Base-by-base conservation (phyloP, 2,329 filamentous ascomycete species). In the Fusarium bactridioides region DNA sequence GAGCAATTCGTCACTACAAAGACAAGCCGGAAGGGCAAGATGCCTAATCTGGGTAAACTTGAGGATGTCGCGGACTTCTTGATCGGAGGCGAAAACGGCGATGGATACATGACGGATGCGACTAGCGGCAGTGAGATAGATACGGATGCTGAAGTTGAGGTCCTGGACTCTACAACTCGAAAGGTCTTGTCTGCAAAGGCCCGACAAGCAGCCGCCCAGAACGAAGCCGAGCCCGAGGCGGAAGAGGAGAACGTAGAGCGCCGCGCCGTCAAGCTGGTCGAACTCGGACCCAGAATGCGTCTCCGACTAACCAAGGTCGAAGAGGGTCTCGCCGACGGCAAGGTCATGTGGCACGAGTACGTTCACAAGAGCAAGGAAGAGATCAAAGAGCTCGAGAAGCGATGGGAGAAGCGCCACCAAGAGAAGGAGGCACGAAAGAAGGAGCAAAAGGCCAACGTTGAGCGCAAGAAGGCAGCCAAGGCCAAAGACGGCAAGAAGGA, bases 291-390 rank as follows among this genome's bases (percentile, higher is more conserved):
- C 3, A 90, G 96, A 60, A 92, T 99, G 92, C 92, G 90, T 68
- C 84, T 99, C 44, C 90, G 95, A 37, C 86, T 99, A 83, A 95
- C 94, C 61, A 99, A 99, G 84, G 95, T 99, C 9, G 96, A 99
- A 79, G 96, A 99, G 76, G 96, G 95, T 4, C 83, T 98, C 11
- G 98, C 94, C 77, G 88, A 89, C 31, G 96, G 96, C 55, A 96
- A 94, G 80, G 89, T 97, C 63, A 93, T 99, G 93, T 99, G 96
- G 96, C 96, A 99, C 81, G 94, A 98, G 80, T 97, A 94, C 79
- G 91, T 98, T 59, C 89, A 92, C 79, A 99, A 99, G 87, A 90
- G 90, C 11, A 90, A 90, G 75, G 88, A 89, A 23, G 95, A 99
- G 81, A 84, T 94, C 63, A 89, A 91, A 79, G 89, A 92, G 72